Conservation (phyloP, 2,329 filamentous ascomycete species). For the Alternaria incomplexa region DNA sequence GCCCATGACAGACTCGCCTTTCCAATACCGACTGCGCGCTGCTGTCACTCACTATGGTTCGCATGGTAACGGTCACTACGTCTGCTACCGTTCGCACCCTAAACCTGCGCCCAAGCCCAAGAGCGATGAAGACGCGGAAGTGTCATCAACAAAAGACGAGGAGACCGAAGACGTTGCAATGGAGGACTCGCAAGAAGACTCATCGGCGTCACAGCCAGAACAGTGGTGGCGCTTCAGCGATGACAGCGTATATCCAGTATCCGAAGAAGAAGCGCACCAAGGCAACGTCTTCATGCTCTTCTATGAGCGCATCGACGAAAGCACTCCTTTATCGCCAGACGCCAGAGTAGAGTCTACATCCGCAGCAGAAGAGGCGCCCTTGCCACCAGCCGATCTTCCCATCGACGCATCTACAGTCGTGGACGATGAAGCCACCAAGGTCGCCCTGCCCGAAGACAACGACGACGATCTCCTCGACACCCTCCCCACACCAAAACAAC, state of each 20-base stretch:
- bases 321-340: constrained; percentile 46
- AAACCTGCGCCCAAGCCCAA: not conserved
- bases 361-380: constrained; percentile 20
- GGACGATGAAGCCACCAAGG: constrained; percentile 15
- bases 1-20: constrained; percentile 43
- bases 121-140: not conserved
- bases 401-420: not conserved
- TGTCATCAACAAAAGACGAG: not conserved
- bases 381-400: constrained; percentile 20
- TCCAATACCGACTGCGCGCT: constrained; percentile 77
- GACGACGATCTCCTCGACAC: constrained; percentile 19
- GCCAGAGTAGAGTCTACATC: not conserved
- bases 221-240: constrained; percentile 94
- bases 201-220: constrained; percentile 27
- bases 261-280: constrained; percentile 75
- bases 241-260: constrained; percentile 77
- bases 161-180: constrained; percentile 21
- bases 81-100: constrained; percentile 81
- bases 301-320: constrained; percentile 69
- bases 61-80: constrained; percentile 95
- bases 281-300: constrained; percentile 96
- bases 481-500: not conserved
- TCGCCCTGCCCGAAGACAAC: constrained; percentile 30
- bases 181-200: constrained; percentile 16
- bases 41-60: constrained; percentile 88